Percentiles rank a stretch among this genome's conserved stretches.
These are phyloP conservation scores for Penicillium glabrum DNA, from an alignment of 2,329 filamentous ascomycete genomes.

Conservation along the genomic window DNA sequence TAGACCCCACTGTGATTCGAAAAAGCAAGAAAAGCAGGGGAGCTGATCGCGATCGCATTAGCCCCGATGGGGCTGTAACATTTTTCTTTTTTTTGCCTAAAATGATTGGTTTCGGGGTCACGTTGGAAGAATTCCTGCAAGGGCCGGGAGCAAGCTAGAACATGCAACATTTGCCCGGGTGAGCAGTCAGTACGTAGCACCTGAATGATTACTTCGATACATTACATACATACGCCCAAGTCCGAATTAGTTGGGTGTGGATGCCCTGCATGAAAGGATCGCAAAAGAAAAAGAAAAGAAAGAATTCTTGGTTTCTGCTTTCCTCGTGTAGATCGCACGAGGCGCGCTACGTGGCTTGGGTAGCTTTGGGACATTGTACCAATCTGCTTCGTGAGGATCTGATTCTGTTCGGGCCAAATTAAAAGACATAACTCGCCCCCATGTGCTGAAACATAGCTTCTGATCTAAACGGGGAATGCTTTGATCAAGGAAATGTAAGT, in stretches of 20 bases:
- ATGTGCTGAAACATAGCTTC: neutral
- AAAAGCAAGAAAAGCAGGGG: neutral
- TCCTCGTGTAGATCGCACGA: neutral
- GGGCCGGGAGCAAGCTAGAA: neutral
- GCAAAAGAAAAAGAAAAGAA: neutral
- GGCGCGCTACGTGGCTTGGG: neutral
- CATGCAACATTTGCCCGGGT: neutral
- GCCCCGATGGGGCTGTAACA: neutral
- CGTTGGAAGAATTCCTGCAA: neutral
- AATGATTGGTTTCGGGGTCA: neutral
- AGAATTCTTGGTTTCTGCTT: neutral
- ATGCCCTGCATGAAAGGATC: neutral
- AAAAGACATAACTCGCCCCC: no score
- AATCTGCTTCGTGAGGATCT: neutral
- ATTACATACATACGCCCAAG: neutral
- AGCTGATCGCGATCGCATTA: neutral
- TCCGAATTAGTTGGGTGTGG: neutral
- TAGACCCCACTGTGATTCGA: neutral
- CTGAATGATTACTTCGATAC: neutral
- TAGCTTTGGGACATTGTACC: neutral
- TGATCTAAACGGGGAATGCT: no score
- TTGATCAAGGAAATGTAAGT: no score
- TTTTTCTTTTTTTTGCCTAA: neutral
- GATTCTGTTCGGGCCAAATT: no score
- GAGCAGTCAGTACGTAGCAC: neutral